Percentiles rank a stretch among this genome's conserved stretches.
Evolutionary conservation across 495 filamentous ascomycete species (phyloP).

Genomic region (Aspergillus incahuasiensis): DNA sequence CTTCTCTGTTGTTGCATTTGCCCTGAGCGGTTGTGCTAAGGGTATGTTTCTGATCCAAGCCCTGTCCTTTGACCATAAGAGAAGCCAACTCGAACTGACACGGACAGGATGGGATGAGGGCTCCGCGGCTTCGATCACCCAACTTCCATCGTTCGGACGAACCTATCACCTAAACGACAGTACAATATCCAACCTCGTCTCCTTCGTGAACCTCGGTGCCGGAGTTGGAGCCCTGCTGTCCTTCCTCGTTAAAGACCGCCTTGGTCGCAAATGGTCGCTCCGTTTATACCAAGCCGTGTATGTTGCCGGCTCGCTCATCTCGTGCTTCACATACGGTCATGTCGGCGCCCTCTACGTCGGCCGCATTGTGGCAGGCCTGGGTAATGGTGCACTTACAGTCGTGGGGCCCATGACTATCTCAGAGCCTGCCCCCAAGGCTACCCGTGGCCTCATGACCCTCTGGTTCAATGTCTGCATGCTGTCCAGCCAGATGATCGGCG

Average conservation of each 20-base stretch:
- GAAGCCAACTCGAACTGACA: too few species aligned
- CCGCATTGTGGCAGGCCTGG: constrained; percentile 17
- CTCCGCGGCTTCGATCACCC: too few species aligned
- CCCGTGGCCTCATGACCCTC: constrained; percentile 9
- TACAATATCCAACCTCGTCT: not conserved
- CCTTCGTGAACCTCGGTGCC: not conserved
- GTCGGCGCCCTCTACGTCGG: constrained; percentile 8
- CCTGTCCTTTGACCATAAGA: too few species aligned
- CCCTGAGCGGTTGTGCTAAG: too few species aligned
- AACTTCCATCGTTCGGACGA: too few species aligned
- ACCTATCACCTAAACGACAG: too few species aligned
- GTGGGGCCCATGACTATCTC: constrained; percentile 13
- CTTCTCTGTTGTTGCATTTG: too few species aligned
- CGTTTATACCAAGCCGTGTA: not conserved
- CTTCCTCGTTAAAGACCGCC: not conserved
- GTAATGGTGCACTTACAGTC: constrained; percentile 17
- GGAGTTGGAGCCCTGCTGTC: not conserved
- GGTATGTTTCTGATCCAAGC: too few species aligned
- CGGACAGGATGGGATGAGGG: too few species aligned
- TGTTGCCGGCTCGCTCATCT: not conserved
- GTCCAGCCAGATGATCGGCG: not conserved
- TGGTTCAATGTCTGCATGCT: not conserved
- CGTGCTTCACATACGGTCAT: not conserved
- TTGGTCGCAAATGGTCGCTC: not conserved
- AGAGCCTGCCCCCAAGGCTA: constrained; percentile 17